phyloP scores from a whole-genome alignment of 106 monocot genomes.

The Gastrodia elata region DNA sequence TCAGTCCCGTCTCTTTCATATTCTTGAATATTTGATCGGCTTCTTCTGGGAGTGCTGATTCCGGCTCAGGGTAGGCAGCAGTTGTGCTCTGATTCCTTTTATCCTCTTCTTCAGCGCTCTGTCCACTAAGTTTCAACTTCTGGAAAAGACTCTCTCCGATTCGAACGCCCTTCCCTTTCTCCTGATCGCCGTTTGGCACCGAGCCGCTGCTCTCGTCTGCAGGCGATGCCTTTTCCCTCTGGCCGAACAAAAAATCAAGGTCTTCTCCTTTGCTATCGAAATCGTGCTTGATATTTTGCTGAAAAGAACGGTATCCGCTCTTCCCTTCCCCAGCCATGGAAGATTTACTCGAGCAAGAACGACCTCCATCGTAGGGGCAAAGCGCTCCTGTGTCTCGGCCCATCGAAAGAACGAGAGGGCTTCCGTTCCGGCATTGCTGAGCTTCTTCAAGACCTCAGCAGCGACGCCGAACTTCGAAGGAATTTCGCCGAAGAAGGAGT shows the following conservation, averaged over 20 bases:
- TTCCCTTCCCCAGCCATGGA: constrained; percentile 10
- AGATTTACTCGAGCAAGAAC: constrained; percentile 7
- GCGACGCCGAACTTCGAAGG: too few relatives aligned
- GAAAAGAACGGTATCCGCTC: constrained; percentile 3
- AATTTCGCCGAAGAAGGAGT: too few relatives aligned
- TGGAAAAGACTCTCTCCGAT: constrained; percentile 17
- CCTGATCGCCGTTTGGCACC: constrained; percentile 4
- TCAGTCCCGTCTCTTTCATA: constrained; percentile 92
- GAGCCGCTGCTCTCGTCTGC: background rate
- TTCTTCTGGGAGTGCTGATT: constrained; percentile 37
- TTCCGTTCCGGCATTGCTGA: too few relatives aligned
- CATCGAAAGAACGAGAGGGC: too few relatives aligned
- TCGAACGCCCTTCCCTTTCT: constrained; percentile 11
- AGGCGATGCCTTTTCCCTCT: background rate
- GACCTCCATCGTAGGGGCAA: too few relatives aligned
- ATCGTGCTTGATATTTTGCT: constrained; percentile 11
- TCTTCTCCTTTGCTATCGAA: background rate
- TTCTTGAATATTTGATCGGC: constrained; percentile 83
- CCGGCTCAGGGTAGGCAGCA: background rate
- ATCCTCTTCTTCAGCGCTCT: constrained; percentile 4
- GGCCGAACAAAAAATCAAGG: background rate
- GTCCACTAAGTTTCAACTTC: constrained; percentile 23
- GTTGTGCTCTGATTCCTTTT: background rate
- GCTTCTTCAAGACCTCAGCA: too few relatives aligned
- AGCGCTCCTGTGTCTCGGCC: too few relatives aligned